Evolutionary conservation across 495 filamentous ascomycete species (phyloP).

Genomic region (Tuber borchii): DNA sequence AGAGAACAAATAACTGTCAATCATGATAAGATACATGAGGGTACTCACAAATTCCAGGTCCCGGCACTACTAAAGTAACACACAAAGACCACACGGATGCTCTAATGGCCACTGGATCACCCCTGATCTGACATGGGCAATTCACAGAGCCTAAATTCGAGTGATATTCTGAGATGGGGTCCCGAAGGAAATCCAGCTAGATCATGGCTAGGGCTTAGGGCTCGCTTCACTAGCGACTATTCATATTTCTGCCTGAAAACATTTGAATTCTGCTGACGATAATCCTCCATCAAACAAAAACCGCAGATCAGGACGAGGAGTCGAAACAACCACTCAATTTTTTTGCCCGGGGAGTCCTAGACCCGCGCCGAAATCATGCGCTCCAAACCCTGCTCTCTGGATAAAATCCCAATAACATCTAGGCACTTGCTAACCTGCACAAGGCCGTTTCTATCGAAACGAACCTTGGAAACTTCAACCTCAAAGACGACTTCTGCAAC

Average conservation of each 20-base stretch:
- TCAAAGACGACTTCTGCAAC: background rate
- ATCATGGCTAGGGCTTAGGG: background rate
- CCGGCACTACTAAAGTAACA: background rate
- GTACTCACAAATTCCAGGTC: background rate
- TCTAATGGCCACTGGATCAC: background rate
- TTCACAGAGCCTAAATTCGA: background rate
- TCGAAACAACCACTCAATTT: background rate
- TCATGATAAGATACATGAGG: background rate
- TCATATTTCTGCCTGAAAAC: background rate
- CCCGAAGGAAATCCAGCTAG: background rate
- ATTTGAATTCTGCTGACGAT: background rate
- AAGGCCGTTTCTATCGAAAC: conserved; percentile 16
- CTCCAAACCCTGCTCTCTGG: background rate
- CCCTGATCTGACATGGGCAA: background rate
- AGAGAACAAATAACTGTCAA: background rate
- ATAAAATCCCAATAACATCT: background rate
- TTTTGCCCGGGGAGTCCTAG: background rate
- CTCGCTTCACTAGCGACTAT: background rate
- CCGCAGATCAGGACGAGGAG: background rate
- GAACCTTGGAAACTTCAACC: conserved; percentile 16
- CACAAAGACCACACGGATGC: background rate
- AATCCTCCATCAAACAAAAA: background rate
- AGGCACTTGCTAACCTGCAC: background rate
- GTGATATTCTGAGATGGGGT: background rate
- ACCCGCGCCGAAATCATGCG: background rate